Evolutionary conservation across 441 rosid genomes (phyloP).

Genomic region (Pelargonium citronellum): DNA sequence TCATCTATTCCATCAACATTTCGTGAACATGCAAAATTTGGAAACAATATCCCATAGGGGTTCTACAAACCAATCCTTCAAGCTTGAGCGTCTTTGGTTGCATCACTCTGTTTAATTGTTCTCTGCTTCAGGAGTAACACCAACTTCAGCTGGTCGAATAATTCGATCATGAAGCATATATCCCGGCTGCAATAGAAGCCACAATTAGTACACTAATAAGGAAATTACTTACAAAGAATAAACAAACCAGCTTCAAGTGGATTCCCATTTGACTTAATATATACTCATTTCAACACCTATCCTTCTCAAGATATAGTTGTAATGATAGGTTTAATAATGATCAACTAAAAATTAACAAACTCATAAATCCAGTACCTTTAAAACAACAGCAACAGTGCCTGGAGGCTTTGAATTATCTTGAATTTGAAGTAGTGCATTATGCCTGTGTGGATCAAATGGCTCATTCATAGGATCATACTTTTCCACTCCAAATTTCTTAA

Average conservation of each 20-base stretch:
- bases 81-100: conserved; percentile 30
- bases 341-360: background rate
- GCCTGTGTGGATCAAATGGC: conserved; percentile 85
- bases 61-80: background rate
- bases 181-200: conserved; percentile 50
- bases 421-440: conserved; percentile 70
- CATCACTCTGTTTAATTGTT: conserved; percentile 6
- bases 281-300: no score
- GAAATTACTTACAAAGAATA: no score
- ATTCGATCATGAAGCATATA: conserved; percentile 66
- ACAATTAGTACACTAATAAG: background rate
- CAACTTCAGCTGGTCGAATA: conserved; percentile 88
- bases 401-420: conserved; percentile 82
- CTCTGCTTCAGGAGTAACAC: conserved; percentile 49
- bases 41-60: background rate
- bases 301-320: background rate
- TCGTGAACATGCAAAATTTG: no score
- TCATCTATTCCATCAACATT: no score
- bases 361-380: conserved; percentile 55
- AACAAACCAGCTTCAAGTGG: no score
- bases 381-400: conserved; percentile 78
- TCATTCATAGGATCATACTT: conserved; percentile 70
- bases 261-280: no score
- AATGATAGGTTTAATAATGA: background rate
- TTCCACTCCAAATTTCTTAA: conserved; percentile 65